Percentiles rank a stretch among this genome's conserved stretches.
Conservation (phyloP, 2,329 filamentous ascomycete species). For the Grosmannia clavigera region DNA sequence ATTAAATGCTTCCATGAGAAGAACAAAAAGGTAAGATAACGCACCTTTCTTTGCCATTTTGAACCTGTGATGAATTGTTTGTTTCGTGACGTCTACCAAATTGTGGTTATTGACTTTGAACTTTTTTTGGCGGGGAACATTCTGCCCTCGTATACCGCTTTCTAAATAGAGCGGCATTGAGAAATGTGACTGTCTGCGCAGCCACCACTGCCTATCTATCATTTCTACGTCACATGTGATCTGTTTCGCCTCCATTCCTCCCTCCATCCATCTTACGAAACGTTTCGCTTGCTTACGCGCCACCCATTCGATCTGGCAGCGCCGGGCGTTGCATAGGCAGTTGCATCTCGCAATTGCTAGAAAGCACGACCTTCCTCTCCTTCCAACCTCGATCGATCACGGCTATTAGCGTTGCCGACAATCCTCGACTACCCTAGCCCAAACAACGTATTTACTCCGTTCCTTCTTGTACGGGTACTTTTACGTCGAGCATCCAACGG, state of each 20-base stretch:
- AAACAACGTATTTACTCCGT: background rate
- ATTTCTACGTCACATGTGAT: conserved; percentile 6
- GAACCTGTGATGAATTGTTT: background rate
- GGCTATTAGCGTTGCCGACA: conserved; percentile 2
- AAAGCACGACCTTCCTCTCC: background rate
- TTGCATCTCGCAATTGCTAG: background rate
- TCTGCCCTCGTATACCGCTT: conserved; percentile 8
- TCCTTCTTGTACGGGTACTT: background rate
- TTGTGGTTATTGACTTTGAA: background rate
- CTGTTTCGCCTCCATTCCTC: background rate
- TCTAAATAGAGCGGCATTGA: background rate
- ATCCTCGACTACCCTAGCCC: background rate
- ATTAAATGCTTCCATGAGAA: background rate
- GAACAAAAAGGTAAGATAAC: background rate
- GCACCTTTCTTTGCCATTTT: conserved; percentile 12
- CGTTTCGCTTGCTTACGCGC: background rate
- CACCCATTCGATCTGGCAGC: background rate
- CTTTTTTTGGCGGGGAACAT: conserved; percentile 5
- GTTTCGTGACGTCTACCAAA: background rate
- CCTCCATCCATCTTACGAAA: background rate
- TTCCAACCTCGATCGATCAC: background rate
- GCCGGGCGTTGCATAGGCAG: background rate
- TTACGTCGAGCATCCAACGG: background rate
- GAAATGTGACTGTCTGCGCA: background rate
- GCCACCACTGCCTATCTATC: background rate